Evolutionary conservation across 2,329 filamentous ascomycete species (phyloP).

Genomic region (Xylaria digitata): DNA sequence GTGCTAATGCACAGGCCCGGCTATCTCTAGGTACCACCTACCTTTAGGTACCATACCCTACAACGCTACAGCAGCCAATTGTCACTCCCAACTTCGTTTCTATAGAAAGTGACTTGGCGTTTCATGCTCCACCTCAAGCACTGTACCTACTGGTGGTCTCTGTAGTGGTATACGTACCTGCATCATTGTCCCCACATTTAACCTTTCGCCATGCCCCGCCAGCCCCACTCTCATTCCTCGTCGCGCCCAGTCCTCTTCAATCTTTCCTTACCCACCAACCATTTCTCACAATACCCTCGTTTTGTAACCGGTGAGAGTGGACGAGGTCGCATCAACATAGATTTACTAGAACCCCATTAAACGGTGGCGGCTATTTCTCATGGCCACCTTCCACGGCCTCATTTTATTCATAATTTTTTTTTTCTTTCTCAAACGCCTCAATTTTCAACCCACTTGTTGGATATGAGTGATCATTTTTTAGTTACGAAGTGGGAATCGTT

Average conservation of each 20-base stretch:
- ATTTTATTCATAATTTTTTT: slow-evolving; percentile 5
- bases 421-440: slow-evolving; percentile 26
- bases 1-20: slow-evolving; percentile 13
- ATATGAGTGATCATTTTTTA: slow-evolving; percentile 1
- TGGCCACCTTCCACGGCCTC: slow-evolving; percentile 18
- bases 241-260: slow-evolving; percentile 29
- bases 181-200: slow-evolving; percentile 29
- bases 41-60: no score
- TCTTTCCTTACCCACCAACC: slow-evolving; percentile 44
- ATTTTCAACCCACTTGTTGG: slow-evolving; percentile 28
- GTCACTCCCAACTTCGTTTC: not conserved
- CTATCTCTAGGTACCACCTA: not conserved
- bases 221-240: slow-evolving; percentile 11
- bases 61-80: not conserved
- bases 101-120: slow-evolving; percentile 5
- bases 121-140: not conserved
- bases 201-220: slow-evolving; percentile 15
- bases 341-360: slow-evolving; percentile 37
- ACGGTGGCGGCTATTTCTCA: slow-evolving; percentile 39
- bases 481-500: no score
- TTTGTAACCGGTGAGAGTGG: slow-evolving; percentile 41
- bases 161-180: slow-evolving; percentile 31
- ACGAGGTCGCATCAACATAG: slow-evolving; percentile 39
- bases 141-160: not conserved
- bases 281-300: slow-evolving; percentile 38